A percentile compares a stretch with the other conserved stretches of the same genome.
Evolutionary conservation across 495 filamentous ascomycete species (phyloP).

Genomic region (Emericellopsis terricola): DNA sequence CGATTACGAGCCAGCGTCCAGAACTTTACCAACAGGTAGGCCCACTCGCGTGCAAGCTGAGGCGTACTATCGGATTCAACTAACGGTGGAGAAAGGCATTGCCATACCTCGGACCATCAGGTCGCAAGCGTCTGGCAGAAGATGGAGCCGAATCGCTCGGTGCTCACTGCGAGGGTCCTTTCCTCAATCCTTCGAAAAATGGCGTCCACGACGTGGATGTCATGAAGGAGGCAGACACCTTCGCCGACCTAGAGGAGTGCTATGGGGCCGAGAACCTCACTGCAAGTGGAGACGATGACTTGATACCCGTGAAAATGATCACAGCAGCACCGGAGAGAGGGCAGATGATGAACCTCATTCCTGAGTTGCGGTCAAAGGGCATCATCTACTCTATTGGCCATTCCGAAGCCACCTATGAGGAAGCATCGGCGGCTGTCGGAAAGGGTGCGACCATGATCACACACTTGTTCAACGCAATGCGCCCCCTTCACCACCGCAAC

Average conservation of each 20-base stretch:
- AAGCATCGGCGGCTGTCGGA: constrained; percentile 45
- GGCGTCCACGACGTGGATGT: constrained; percentile 56
- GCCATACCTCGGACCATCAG: constrained; percentile 54
- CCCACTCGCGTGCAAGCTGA: neutral
- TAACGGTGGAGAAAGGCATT: too few relatives aligned
- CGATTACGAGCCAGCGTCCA: constrained; percentile 45
- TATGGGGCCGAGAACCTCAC: constrained; percentile 50
- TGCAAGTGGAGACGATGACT: constrained; percentile 8
- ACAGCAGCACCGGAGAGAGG: constrained; percentile 66
- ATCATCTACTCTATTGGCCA: constrained; percentile 69
- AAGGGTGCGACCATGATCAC: constrained; percentile 69
- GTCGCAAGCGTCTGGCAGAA: constrained; percentile 24
- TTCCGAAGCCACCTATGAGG: constrained; percentile 60
- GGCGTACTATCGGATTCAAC: too few relatives aligned
- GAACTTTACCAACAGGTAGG: constrained; percentile 50
- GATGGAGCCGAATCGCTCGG: constrained; percentile 66
- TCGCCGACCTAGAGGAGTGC: constrained; percentile 41
- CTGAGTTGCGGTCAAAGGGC: constrained; percentile 33
- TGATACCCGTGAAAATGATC: constrained; percentile 46
- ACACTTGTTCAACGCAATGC: constrained; percentile 84
- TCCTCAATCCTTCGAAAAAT: constrained; percentile 50
- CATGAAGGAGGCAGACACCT: constrained; percentile 32
- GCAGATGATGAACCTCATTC: constrained; percentile 42
- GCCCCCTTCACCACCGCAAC: constrained; percentile 66
- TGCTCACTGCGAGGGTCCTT: constrained; percentile 74